phyloP scores from a whole-genome alignment of 2,329 filamentous ascomycete genomes.

The Neoascochyta sp. region DNA sequence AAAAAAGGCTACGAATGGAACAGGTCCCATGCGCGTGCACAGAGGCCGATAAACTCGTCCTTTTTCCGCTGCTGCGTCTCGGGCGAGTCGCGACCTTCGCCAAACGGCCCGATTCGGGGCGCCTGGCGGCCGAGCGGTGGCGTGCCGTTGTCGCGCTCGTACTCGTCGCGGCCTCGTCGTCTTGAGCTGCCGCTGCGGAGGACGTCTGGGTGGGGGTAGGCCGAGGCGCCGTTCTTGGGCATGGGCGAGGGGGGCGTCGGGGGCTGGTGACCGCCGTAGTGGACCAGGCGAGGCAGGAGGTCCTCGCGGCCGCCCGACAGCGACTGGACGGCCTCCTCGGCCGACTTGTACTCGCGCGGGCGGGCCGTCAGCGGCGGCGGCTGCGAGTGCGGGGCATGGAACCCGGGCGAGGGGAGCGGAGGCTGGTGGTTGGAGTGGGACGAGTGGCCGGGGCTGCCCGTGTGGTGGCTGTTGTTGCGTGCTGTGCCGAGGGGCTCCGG shows the following conservation, averaged over 20 bases:
- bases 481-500: slow-evolving; percentile 64
- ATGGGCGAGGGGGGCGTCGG: slow-evolving; percentile 84
- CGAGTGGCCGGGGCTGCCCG: slow-evolving; percentile 61
- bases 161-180: slow-evolving; percentile 80
- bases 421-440: slow-evolving; percentile 62
- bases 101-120: slow-evolving; percentile 60
- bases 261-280: slow-evolving; percentile 91
- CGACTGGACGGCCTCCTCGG: slow-evolving; percentile 90
- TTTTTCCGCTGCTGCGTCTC: slow-evolving; percentile 83
- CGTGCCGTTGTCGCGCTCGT: slow-evolving; percentile 81
- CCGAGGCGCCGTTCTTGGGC: slow-evolving; percentile 43
- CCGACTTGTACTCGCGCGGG: slow-evolving; percentile 84
- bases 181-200: slow-evolving; percentile 59
- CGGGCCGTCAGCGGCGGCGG: slow-evolving; percentile 55
- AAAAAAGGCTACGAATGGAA: slow-evolving; percentile 76
- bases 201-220: slow-evolving; percentile 30
- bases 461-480: slow-evolving; percentile 54
- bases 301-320: slow-evolving; percentile 89
- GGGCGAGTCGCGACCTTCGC: slow-evolving; percentile 75
- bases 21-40: slow-evolving; percentile 89
- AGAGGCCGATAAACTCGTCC: slow-evolving; percentile 84
- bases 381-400: slow-evolving; percentile 54
- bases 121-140: slow-evolving; percentile 71
- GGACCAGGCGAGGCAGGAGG: slow-evolving; percentile 85
- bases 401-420: slow-evolving; percentile 73